phyloP scores from a whole-genome alignment of 192 early-diverging fungal genomes.

The Gigaspora rosea region DNA sequence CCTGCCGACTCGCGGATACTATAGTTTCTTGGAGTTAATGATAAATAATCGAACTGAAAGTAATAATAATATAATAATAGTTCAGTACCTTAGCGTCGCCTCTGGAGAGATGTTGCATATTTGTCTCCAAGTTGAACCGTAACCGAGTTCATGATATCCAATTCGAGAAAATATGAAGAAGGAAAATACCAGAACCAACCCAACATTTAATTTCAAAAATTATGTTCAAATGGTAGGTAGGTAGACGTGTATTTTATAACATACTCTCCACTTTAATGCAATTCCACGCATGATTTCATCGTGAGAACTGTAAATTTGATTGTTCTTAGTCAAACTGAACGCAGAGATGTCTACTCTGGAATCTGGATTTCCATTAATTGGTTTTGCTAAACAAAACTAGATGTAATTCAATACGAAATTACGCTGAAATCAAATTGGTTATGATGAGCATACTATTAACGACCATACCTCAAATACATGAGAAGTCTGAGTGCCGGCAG shows the following conservation, averaged over 20 bases:
- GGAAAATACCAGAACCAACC: too few relatives aligned
- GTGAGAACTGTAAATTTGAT: constrained; percentile 67
- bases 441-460: background rate
- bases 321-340: constrained; percentile 64
- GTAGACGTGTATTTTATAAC: background rate
- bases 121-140: constrained; percentile 79
- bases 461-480: constrained; percentile 48
- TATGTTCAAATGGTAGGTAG: too few relatives aligned
- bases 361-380: constrained; percentile 74
- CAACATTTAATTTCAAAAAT: too few relatives aligned
- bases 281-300: constrained; percentile 71
- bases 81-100: constrained; percentile 60
- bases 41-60: background rate
- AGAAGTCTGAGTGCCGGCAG: constrained; percentile 74
- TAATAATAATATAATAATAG: constrained; percentile 26
- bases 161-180: constrained; percentile 38
- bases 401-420: constrained; percentile 28
- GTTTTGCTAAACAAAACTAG: constrained; percentile 63
- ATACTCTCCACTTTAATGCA: constrained; percentile 58
- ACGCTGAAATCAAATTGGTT: constrained; percentile 3
- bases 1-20: constrained; percentile 79
- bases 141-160: constrained; percentile 69
- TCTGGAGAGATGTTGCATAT: constrained; percentile 58
- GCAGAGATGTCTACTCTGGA: constrained; percentile 64
- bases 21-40: constrained; percentile 24